Base-by-base conservation (phyloP, 2,329 filamentous ascomycete genomes). In the Corynespora cassiicola region DNA sequence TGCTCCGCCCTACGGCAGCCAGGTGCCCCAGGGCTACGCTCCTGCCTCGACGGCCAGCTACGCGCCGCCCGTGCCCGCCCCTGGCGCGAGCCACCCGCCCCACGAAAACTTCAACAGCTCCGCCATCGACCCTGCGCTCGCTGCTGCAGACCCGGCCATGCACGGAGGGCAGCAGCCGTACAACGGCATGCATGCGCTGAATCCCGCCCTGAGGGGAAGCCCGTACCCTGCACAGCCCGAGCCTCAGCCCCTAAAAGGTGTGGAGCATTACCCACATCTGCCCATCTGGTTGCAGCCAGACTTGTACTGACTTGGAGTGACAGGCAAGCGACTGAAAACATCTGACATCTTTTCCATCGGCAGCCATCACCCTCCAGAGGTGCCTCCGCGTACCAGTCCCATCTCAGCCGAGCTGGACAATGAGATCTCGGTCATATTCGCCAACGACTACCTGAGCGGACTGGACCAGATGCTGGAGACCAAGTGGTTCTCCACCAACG, bases 401-500 rank as follows among this genome's bases (percentile, higher is more conserved):
- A 54, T 66, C 14, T 49, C 61, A 1, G 49, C 49, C 12, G 61
- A 61, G 15, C 45, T 63, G 9, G 58, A 67, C 36, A 55, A 63
- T 16, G 61, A 67, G 30, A 63, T 68, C 30, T 45, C 50, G 4
- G 47, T 47, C 20, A 65, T 68, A 14, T 67, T 62, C 25, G 41
- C 54, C 17, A 68, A 66, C 23, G 65, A 68, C 36, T 68, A 68
- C 37, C 56, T 52, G 38, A 34, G 48, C 17, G 65, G 65, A 6
- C 54, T 68, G 6, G 61, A 67, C 39, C 41, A 56, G 15, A 60
- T 67, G 42, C 49, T 68, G n/a, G 91, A 96, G 66, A 88, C 89
- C 6, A 79, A 77, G 18, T 97, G 91, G 91, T 96, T 89, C 70
- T 81, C 74, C 17, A 72, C 70, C 23, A 75, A 75, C 50, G 80